Base-by-base conservation (phyloP, 2,329 filamentous ascomycete genomes). In the Botrytis paeoniae region DNA sequence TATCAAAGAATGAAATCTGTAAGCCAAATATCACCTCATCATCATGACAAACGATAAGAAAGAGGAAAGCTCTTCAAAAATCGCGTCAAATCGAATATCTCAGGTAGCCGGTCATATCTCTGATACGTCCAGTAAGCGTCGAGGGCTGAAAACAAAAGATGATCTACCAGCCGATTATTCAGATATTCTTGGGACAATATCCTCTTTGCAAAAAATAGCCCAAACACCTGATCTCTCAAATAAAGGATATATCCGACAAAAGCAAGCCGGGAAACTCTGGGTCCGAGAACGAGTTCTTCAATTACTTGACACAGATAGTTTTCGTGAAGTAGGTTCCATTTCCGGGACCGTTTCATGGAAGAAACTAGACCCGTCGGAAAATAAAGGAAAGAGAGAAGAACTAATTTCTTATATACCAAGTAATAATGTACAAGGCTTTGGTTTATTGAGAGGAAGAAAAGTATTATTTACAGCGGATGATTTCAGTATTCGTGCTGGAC, bases 401-500 rank as follows among this genome's bases (percentile, higher is more conserved):
- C 85, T 87, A 0, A 80, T 82, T 1, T 82, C 83, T 0, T 91
- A 87, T 76, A 82, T 85, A 8, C 89, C 89, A 0, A 88, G 85
- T 73, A 91, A 91, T 75, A 91, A 91, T 77, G 85, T 91, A 3
- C 88, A 91, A 76, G 89, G 87, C 0, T 85, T 87, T 71, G 88
- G 88, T 3, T 83, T 81, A 64, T 77, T 91, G 39, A 80, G 83
- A 32, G 87, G 86, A 0, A 81, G 89, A 57, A 85, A 85, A 71
- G 83, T 91, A 4, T 81, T 90, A 0, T 86, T 91, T 66, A 91
- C 89, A 0, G 89, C 88, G 0, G 89, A 91, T 78, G 89, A 91
- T 78, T 91, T 90, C 75, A 87, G 85, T 2, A 86, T 91, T 41
- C 83, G 89, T 9, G 88, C 88, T 41, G 89, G 89, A 1, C 89